phyloP scores from a whole-genome alignment of 371 early-diverging fungal genomes.

The Mucor racemosus region DNA sequence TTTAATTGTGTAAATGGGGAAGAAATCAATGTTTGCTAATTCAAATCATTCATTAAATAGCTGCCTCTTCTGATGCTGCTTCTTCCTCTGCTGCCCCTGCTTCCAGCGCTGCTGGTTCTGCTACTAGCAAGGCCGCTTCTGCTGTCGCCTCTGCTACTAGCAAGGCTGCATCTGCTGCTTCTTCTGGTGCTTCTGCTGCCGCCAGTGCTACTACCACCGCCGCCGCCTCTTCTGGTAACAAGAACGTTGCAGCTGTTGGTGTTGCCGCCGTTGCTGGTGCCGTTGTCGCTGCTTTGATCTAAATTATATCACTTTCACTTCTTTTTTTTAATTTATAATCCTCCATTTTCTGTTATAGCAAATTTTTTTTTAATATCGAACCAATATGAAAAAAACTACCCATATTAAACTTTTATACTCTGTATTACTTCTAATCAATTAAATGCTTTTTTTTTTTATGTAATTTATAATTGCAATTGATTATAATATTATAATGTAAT shows the following conservation, averaged over 20 bases:
- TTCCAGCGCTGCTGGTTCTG: conserved; percentile 10
- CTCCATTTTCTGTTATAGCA: not conserved
- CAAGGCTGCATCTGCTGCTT: conserved; percentile 10
- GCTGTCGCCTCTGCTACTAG: conserved; percentile 13
- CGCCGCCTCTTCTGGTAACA: conserved; percentile 27
- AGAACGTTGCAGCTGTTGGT: conserved; percentile 36
- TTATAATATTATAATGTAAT: not conserved
- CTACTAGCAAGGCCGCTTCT: conserved; percentile 7
- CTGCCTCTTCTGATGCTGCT: conserved; percentile 5
- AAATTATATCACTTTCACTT: conserved; percentile 12
- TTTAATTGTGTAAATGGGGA: not conserved
- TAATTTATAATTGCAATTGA: not conserved
- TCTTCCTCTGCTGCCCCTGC: conserved; percentile 12
- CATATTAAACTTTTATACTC: conserved; percentile 9
- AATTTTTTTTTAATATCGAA: conserved; percentile 3
- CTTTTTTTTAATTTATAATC: conserved; percentile 7
- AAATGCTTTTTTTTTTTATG: not conserved
- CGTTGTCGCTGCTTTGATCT: conserved; percentile 34
- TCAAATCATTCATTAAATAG: conserved; percentile 2
- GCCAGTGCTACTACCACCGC: conserved; percentile 15
- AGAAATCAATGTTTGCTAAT: not conserved
- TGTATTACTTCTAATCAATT: conserved; percentile 10
- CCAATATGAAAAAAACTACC: conserved; percentile 7
- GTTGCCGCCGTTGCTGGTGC: conserved; percentile 35
- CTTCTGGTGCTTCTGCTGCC: conserved; percentile 2